Evolutionary conservation across 1,139 yeast species (phyloP).

Genomic region (Blastobotrys proliferans): DNA sequence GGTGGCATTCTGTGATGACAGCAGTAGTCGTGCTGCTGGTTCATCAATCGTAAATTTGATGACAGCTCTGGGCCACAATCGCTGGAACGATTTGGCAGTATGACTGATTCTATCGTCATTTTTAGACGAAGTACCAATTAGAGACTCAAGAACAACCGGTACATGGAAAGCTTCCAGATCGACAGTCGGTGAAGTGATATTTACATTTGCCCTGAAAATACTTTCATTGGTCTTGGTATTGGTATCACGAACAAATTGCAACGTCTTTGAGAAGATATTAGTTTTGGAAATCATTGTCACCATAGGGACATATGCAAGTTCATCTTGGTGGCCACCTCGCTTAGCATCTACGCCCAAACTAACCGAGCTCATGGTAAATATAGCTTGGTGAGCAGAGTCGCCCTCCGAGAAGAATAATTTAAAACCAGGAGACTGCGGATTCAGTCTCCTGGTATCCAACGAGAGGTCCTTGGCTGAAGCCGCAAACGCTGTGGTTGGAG

Average conservation of each 20-base stretch:
- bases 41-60: slow-evolving; percentile 36
- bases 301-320: slow-evolving; percentile 39
- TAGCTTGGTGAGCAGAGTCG: slow-evolving; percentile 41
- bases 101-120: slow-evolving; percentile 2
- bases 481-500: slow-evolving; percentile 21
- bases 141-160: slow-evolving; percentile 27
- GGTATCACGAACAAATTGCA: slow-evolving; percentile 30
- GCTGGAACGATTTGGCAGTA: slow-evolving; percentile 22
- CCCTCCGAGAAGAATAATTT: slow-evolving; percentile 34
- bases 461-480: slow-evolving; percentile 36
- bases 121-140: slow-evolving; percentile 1
- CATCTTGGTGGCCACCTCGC: slow-evolving; percentile 30
- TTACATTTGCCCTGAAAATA: slow-evolving; percentile 32
- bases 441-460: slow-evolving; percentile 37
- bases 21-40: slow-evolving; percentile 36
- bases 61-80: slow-evolving; percentile 34
- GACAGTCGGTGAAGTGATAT: slow-evolving; percentile 38
- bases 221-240: slow-evolving; percentile 28
- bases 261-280: slow-evolving; percentile 35
- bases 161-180: slow-evolving; percentile 35
- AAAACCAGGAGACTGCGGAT: slow-evolving; percentile 39
- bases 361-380: slow-evolving; percentile 36
- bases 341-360: slow-evolving; percentile 30
- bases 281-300: slow-evolving; percentile 37
- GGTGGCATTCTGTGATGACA: slow-evolving; percentile 18